Conservation (phyloP, 1,139 yeast species). For the Nadsonia commutata region DNA sequence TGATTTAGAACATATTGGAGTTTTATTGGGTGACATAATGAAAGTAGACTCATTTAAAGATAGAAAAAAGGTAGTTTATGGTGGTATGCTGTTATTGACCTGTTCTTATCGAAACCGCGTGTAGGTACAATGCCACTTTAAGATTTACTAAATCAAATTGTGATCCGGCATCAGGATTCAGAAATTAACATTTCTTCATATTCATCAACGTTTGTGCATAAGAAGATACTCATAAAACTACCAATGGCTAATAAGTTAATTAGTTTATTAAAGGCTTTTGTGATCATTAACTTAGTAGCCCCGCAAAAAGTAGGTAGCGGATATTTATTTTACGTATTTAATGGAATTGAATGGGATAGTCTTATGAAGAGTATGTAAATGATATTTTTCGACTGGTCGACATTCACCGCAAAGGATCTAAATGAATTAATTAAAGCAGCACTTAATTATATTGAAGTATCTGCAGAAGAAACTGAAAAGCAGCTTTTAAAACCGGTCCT, state of each 20-base stretch:
- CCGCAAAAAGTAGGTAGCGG: slow-evolving; percentile 54
- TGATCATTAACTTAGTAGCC: slow-evolving; percentile 60
- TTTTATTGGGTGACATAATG: slow-evolving; percentile 36
- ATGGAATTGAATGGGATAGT: slow-evolving; percentile 38
- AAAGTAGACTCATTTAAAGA: slow-evolving; percentile 44
- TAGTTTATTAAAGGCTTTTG: slow-evolving; percentile 48
- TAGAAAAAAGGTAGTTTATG: slow-evolving; percentile 35
- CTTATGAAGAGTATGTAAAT: slow-evolving; percentile 47
- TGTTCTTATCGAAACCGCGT: slow-evolving; percentile 25
- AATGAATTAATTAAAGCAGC: slow-evolving; percentile 31
- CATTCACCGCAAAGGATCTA: slow-evolving; percentile 41
- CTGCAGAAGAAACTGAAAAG: neutral
- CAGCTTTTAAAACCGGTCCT: no score
- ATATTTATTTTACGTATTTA: slow-evolving; percentile 53
- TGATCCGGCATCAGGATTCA: slow-evolving; percentile 39
- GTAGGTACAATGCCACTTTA: slow-evolving; percentile 32
- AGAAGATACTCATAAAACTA: slow-evolving; percentile 42
- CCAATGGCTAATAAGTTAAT: slow-evolving; percentile 45
- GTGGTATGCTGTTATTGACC: slow-evolving; percentile 33
- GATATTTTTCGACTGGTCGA: slow-evolving; percentile 64
- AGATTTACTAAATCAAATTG: slow-evolving; percentile 30
- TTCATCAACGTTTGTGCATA: slow-evolving; percentile 46
- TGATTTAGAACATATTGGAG: slow-evolving; percentile 40
- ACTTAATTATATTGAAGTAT: neutral
- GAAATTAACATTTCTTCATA: slow-evolving; percentile 43